These are phyloP conservation scores for Hippophae tibetana DNA, from an alignment of 306 rosid genomes.

Conservation along the genomic window DNA sequence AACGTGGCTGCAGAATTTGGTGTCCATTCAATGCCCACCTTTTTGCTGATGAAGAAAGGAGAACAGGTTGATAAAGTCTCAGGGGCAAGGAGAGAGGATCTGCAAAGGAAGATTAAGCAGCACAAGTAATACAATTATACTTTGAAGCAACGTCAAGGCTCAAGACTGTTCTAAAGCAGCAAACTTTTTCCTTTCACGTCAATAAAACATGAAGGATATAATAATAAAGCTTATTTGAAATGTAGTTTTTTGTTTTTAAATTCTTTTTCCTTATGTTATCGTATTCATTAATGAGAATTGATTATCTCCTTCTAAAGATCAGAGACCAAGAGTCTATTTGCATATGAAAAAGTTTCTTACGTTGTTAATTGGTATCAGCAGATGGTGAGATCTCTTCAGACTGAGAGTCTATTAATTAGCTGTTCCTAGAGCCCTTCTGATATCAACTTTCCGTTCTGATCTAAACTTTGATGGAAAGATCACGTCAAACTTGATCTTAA, in stretches of 20 bases:
- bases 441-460: slow-evolving; percentile 42
- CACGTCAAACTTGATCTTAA: slow-evolving; percentile 53
- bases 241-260: no score
- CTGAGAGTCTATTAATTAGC: slow-evolving; percentile 9
- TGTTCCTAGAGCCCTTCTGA: slow-evolving; percentile 44
- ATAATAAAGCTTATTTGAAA: no score
- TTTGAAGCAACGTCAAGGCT: neutral
- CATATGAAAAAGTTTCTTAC: slow-evolving; percentile 14
- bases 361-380: slow-evolving; percentile 11
- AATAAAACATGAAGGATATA: no score
- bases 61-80: slow-evolving; percentile 40
- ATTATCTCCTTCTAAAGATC: no score
- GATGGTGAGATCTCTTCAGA: slow-evolving; percentile 10
- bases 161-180: neutral
- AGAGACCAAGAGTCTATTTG: slow-evolving; percentile 12
- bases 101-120: slow-evolving; percentile 47
- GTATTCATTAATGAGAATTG: no score
- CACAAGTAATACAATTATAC: slow-evolving; percentile 20
- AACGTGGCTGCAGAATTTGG: slow-evolving; percentile 51
- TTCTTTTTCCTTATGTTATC: no score
- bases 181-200: no score
- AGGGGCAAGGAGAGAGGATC: slow-evolving; percentile 65
- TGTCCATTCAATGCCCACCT: slow-evolving; percentile 62
- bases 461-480: slow-evolving; percentile 49
- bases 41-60: slow-evolving; percentile 58